Percentiles rank a stretch among this genome's conserved stretches.
Conservation (phyloP, 2,329 filamentous ascomycete species). For the Anisogramma anomala region DNA sequence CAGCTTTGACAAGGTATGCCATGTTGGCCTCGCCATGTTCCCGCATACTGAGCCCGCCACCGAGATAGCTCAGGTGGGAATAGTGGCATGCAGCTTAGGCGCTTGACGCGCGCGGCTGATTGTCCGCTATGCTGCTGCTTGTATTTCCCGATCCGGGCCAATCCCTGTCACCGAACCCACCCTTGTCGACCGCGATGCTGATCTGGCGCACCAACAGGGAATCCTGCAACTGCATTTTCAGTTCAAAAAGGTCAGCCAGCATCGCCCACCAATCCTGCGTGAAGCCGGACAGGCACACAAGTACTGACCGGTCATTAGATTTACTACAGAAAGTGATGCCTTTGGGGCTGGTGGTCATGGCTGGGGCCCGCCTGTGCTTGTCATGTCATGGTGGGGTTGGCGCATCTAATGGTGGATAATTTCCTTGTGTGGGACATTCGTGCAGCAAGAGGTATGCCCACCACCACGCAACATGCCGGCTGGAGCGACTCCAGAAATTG, state of each 20-base stretch:
- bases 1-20: slow-evolving; percentile 86
- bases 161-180: slow-evolving; percentile 3
- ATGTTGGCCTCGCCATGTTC: slow-evolving; percentile 2
- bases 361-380: neutral
- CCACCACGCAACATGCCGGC: neutral
- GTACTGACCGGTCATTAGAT: slow-evolving; percentile 28
- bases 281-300: neutral
- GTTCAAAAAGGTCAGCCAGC: slow-evolving; percentile 73
- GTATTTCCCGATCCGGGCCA: neutral
- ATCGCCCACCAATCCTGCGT: slow-evolving; percentile 17
- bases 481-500: neutral
- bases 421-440: neutral
- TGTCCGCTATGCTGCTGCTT: neutral
- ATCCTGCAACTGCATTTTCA: slow-evolving; percentile 96
- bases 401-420: too few species aligned
- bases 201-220: slow-evolving; percentile 42
- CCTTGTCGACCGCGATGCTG: slow-evolving; percentile 3
- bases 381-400: neutral
- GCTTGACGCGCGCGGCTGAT: slow-evolving; percentile 1
- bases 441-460: neutral
- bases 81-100: neutral
- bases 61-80: neutral
- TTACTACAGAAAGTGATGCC: slow-evolving; percentile 42
- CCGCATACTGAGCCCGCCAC: slow-evolving; percentile 12
- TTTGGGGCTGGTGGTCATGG: neutral